Evolutionary conservation across 2,329 filamentous ascomycete genomes (phyloP), one percentile per base, ranked within the genome.

Genomic region (Xylariaceae sp.): DNA sequence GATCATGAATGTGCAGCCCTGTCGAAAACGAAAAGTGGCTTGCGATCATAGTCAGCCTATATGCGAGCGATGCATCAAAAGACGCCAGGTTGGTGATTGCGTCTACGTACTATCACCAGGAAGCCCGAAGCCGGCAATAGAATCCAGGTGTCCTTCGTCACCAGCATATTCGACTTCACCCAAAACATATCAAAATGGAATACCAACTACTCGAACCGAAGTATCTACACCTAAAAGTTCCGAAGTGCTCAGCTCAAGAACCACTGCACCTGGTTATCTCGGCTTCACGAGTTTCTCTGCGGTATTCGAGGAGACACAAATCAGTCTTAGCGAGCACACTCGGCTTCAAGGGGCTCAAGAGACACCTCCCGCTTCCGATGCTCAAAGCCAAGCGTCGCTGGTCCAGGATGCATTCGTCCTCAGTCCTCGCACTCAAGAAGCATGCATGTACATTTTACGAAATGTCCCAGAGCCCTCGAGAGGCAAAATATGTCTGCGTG

Each of bases 261-360:
- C 61, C 22, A 47, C 48, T 31, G 44, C 44, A 13, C 45, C 57
- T 2, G 75, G 74, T 1, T 76, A 75, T 62, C 65, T 77, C n/a
- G 74, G 74, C 48, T 74, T 71, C 57, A 76, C 73, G 2, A 76
- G 72, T 50, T 73, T 73, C 54, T 71, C 65, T 44, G 65, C 68
- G 13, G 71, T 75, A 18, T 73, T 71, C 44, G 70, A 73, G 18
- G 74, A 75, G 50, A 73, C 73, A 1, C 66, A 70, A 9, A 70
- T 68, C 39, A 74, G 67, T 16, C 59, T 75, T 2, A 70, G 22
- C 22, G 22, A 28, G 7, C 22, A 66, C 5, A 70, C 67, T 2
- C 64, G 71, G 5, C 60, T 70, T 10, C 63, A 69, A 46, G 63
- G 58, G 36, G 51, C 57, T 13, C 48, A 43, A 10, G 34, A 45